Evolutionary conservation across 2,329 filamentous ascomycete genomes (phyloP).

Genomic region (Didymella segeticola): DNA sequence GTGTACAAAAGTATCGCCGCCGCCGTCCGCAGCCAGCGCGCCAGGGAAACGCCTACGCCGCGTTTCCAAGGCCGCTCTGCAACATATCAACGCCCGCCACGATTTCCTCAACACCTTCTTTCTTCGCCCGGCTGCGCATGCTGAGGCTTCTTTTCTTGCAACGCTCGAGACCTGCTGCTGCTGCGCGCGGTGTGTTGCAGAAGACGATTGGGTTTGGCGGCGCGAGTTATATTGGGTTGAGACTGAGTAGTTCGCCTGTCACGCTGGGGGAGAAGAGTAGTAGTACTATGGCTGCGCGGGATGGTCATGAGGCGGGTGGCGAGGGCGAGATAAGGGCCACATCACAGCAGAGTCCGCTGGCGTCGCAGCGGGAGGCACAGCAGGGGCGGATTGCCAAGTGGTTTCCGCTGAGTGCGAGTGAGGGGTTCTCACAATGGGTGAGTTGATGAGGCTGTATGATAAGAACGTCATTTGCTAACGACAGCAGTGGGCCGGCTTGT

Average conservation of each 20-base stretch:
- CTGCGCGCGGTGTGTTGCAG: slow-evolving; percentile 27
- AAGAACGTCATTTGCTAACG: neutral
- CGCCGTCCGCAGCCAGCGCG: slow-evolving; percentile 24
- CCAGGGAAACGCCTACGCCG: slow-evolving; percentile 21
- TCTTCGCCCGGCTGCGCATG: slow-evolving; percentile 42
- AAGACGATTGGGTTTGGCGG: slow-evolving; percentile 41
- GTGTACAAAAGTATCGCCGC: neutral
- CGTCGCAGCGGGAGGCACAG: slow-evolving; percentile 54
- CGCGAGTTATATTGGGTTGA: slow-evolving; percentile 41
- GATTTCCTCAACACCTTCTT: slow-evolving; percentile 40
- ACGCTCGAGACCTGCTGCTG: slow-evolving; percentile 26
- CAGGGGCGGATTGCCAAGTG: slow-evolving; percentile 52
- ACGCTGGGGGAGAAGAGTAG: slow-evolving; percentile 32
- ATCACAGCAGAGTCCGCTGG: slow-evolving; percentile 56
- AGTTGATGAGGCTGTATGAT: slow-evolving; percentile 42
- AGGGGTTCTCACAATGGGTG: slow-evolving; percentile 91
- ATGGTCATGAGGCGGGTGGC: slow-evolving; percentile 26
- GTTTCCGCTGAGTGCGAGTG: slow-evolving; percentile 91
- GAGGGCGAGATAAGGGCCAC: slow-evolving; percentile 32
- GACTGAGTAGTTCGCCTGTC: slow-evolving; percentile 39
- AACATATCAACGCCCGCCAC: slow-evolving; percentile 33
- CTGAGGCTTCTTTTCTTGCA: slow-evolving; percentile 41
- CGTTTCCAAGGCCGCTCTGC: slow-evolving; percentile 19
- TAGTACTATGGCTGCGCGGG: slow-evolving; percentile 40
- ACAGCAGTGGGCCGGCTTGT: slow-evolving; percentile 74